phyloP scores from a whole-genome alignment of 2,329 filamentous ascomycete genomes.

The Penicillium sp. region DNA sequence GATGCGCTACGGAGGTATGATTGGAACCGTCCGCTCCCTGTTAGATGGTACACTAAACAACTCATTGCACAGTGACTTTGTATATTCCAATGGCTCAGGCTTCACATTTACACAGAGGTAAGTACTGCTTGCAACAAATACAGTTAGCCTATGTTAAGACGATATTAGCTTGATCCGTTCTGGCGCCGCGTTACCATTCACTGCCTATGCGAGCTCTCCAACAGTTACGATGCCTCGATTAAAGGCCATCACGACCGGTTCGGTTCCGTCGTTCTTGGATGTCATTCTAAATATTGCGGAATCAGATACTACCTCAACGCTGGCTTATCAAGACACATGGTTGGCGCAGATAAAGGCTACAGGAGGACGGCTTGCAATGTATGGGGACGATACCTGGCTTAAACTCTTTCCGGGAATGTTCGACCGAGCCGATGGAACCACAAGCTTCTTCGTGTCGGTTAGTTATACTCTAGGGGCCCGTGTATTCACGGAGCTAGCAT shows the following conservation, averaged over 20 bases:
- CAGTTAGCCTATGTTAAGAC: conserved; percentile 5
- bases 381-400: conserved; percentile 96
- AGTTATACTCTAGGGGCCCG: conserved; percentile 40
- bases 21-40: background rate
- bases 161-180: conserved; percentile 68
- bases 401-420: conserved; percentile 93
- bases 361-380: conserved; percentile 80
- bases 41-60: background rate
- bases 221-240: conserved; percentile 98
- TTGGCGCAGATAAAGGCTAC: conserved; percentile 83
- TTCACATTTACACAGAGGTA: conserved; percentile 87
- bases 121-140: conserved; percentile 1
- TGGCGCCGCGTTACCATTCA: conserved; percentile 85
- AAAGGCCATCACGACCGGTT: conserved; percentile 95
- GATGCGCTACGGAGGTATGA: conserved; percentile 82
- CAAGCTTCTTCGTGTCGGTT: conserved; percentile 96
- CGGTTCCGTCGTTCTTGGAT: conserved; percentile 96
- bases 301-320: conserved; percentile 81
- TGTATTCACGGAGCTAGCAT: background rate
- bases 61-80: conserved; percentile 70
- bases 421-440: conserved; percentile 81
- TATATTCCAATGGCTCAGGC: conserved; percentile 74
- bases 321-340: conserved; percentile 91
- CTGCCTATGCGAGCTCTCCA: conserved; percentile 90
- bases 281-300: conserved; percentile 96